A percentile compares a stretch with the other conserved stretches of the same genome.
Conservation (phyloP, 2,329 filamentous ascomycete species). For the Ampelomyces quisqualis region DNA sequence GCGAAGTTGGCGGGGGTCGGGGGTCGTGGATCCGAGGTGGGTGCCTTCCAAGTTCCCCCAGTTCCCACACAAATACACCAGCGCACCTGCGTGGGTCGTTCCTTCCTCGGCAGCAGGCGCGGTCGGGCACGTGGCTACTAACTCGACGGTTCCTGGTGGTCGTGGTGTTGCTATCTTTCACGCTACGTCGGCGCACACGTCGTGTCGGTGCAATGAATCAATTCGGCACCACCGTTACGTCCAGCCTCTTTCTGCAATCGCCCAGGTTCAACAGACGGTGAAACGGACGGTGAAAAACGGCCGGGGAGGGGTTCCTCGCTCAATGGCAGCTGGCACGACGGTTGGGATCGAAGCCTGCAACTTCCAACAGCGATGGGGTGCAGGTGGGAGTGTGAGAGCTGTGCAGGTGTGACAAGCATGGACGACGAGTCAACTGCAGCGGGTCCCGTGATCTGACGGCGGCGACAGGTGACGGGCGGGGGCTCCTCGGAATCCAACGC, state of each 20-base stretch:
- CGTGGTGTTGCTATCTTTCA: slow-evolving; percentile 3
- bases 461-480: slow-evolving; percentile 11
- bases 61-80: slow-evolving; percentile 26
- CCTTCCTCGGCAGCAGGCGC: slow-evolving; percentile 16
- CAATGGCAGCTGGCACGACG: neutral
- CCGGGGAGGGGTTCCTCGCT: slow-evolving; percentile 13
- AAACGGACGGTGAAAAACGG: slow-evolving; percentile 20
- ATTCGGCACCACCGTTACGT: no score
- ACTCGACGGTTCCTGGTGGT: slow-evolving; percentile 1
- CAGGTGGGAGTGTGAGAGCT: slow-evolving; percentile 12
- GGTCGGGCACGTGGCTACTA: slow-evolving; percentile 12
- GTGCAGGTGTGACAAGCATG: slow-evolving; percentile 30
- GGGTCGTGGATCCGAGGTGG: slow-evolving; percentile 13
- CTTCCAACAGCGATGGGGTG: slow-evolving; percentile 15
- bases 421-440: slow-evolving; percentile 16
- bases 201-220: neutral
- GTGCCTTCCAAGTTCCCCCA: no score
- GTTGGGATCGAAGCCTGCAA: no score
- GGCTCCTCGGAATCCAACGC: slow-evolving; percentile 24
- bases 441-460: slow-evolving; percentile 35
- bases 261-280: neutral
- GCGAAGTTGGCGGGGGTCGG: slow-evolving; percentile 23
- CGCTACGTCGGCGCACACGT: neutral
- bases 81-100: slow-evolving; percentile 12
- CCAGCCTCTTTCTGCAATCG: no score